These are phyloP conservation scores for Glonium stellatum DNA, from an alignment of 495 filamentous ascomycete species.

Conservation along the genomic window DNA sequence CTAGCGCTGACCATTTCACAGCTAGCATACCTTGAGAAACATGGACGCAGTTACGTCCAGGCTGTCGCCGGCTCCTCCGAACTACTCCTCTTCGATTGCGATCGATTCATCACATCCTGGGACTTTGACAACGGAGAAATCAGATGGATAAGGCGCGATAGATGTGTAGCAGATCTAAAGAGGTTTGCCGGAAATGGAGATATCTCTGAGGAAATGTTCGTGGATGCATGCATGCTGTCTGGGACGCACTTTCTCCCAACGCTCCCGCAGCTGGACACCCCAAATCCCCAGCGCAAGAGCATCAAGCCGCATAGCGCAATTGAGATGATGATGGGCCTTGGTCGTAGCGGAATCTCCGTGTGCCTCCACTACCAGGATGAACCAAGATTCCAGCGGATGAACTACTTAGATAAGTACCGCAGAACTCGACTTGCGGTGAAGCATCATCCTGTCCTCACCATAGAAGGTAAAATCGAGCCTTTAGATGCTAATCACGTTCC, in stretches of 20 bases:
- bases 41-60: constrained; percentile 60
- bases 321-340: constrained; percentile 56
- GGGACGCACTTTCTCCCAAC: constrained; percentile 72
- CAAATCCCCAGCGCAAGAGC: constrained; percentile 41
- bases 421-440: constrained; percentile 76
- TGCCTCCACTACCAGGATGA: constrained; percentile 68
- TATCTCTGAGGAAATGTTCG: constrained; percentile 64
- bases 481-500: constrained; percentile 64
- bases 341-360: constrained; percentile 53
- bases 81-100: constrained; percentile 76
- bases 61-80: constrained; percentile 83
- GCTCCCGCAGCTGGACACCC: constrained; percentile 65
- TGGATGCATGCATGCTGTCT: constrained; percentile 75
- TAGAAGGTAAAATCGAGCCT: constrained; percentile 65
- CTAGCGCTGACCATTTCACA: constrained; percentile 32
- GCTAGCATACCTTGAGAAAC: constrained; percentile 75
- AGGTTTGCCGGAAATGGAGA: constrained; percentile 36
- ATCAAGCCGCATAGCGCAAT: constrained; percentile 55
- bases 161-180: constrained; percentile 57
- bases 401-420: constrained; percentile 78
- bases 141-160: constrained; percentile 62
- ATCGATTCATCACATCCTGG: constrained; percentile 72
- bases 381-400: constrained; percentile 56
- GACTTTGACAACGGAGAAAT: constrained; percentile 62
- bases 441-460: constrained; percentile 75